Percentiles rank a stretch among this genome's conserved stretches.
Evolutionary conservation across 305 asterid genomes (phyloP).

Genomic region (Andrographis paniculata): DNA sequence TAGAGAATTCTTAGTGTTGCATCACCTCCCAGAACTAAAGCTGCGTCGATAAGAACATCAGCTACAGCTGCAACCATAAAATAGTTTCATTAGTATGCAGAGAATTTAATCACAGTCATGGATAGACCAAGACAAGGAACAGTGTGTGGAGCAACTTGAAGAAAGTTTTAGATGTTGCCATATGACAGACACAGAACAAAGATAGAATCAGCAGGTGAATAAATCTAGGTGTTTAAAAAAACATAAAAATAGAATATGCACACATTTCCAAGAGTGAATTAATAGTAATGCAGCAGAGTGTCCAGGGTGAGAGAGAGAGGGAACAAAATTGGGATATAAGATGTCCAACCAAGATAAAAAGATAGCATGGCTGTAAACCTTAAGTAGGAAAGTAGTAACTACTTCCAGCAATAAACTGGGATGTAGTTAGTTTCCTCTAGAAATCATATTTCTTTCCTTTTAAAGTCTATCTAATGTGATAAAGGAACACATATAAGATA

Average conservation of each 20-base stretch:
- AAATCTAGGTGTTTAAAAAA: neutral
- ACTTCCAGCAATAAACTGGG: too few relatives aligned
- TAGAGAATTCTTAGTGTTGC: conserved; percentile 74
- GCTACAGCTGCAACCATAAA: conserved; percentile 79
- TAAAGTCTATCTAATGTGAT: too few relatives aligned
- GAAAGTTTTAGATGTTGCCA: neutral
- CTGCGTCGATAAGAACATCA: conserved; percentile 94
- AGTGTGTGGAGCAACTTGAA: neutral
- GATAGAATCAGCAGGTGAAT: neutral
- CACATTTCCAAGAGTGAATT: too few relatives aligned
- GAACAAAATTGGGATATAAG: too few relatives aligned
- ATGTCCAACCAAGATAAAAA: too few relatives aligned
- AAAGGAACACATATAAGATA: too few relatives aligned
- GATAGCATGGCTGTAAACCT: neutral
- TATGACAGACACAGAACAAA: conserved; percentile 11
- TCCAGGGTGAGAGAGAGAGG: too few relatives aligned
- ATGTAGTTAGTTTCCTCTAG: too few relatives aligned
- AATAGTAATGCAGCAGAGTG: too few relatives aligned
- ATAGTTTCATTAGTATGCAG: conserved; percentile 22
- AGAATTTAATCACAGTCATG: neutral
- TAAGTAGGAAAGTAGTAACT: neutral
- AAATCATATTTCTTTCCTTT: too few relatives aligned
- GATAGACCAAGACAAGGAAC: neutral
- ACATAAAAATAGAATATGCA: too few relatives aligned
- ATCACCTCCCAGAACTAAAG: conserved; percentile 94